phyloP scores from a whole-genome alignment of 2,329 filamentous ascomycete genomes.

The Talaromyces sp. region DNA sequence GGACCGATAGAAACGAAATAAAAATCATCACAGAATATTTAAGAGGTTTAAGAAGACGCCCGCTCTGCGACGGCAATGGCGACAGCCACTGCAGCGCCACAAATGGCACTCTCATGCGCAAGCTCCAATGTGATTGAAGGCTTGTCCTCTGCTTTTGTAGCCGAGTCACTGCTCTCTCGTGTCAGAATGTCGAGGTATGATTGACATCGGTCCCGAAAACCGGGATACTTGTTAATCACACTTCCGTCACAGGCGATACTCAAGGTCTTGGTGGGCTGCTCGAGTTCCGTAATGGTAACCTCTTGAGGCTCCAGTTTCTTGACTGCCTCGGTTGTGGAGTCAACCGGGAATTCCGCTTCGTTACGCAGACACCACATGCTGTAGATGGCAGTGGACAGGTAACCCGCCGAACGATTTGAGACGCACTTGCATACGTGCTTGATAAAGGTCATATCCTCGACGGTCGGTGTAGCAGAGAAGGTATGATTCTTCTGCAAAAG shows the following conservation, averaged over 20 bases:
- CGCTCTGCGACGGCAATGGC: slow-evolving; percentile 40
- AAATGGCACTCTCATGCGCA: slow-evolving; percentile 44
- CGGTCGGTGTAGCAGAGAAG: slow-evolving; percentile 44
- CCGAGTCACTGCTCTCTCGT: slow-evolving; percentile 25
- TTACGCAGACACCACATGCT: slow-evolving; percentile 58
- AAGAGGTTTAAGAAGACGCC: background rate
- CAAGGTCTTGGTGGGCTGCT: slow-evolving; percentile 32
- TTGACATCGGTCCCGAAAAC: slow-evolving; percentile 46
- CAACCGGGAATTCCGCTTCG: slow-evolving; percentile 43
- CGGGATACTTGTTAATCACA: slow-evolving; percentile 52
- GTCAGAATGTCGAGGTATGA: slow-evolving; percentile 42
- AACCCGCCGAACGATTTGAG: slow-evolving; percentile 58
- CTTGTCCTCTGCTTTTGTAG: slow-evolving; percentile 14
- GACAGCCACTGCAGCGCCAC: slow-evolving; percentile 48
- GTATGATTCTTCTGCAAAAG: slow-evolving; percentile 53
- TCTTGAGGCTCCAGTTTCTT: slow-evolving; percentile 26
- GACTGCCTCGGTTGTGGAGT: slow-evolving; percentile 18
- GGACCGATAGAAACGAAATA: slow-evolving; percentile 5
- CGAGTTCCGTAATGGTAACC: slow-evolving; percentile 34
- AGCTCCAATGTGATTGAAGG: slow-evolving; percentile 39
- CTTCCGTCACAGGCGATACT: slow-evolving; percentile 53
- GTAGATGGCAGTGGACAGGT: slow-evolving; percentile 62
- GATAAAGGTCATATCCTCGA: slow-evolving; percentile 55
- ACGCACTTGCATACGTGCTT: slow-evolving; percentile 53
- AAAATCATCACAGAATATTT: slow-evolving; percentile 12